Percentiles rank a stretch among this genome's conserved stretches.
Conservation (phyloP, 768 basidiomycete genomes). For the Thelephora aurantiotincta region DNA sequence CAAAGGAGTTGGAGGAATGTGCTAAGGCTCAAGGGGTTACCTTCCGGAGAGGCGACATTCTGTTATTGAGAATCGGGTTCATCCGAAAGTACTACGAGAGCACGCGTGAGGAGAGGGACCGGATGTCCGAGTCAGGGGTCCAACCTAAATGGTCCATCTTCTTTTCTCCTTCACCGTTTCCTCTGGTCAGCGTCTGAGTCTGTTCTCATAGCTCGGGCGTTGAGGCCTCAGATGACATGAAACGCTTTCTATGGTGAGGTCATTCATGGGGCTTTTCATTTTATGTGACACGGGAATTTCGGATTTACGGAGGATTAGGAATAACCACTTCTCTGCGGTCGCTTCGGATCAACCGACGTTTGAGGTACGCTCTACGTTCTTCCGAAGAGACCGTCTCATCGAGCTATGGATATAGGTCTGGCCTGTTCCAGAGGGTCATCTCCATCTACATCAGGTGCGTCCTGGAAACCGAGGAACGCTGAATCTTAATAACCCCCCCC, state of each 20-base stretch:
- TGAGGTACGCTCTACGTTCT: constrained; percentile 27
- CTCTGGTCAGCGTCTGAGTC: neutral
- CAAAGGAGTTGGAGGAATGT: constrained; percentile 42
- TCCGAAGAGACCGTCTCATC: neutral
- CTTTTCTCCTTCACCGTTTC: neutral
- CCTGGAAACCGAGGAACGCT: neutral
- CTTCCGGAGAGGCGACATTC: constrained; percentile 45
- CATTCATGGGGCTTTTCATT: neutral
- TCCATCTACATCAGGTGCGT: constrained; percentile 42
- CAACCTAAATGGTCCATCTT: constrained; percentile 29
- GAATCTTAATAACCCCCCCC: neutral
- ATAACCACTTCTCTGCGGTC: constrained; percentile 60
- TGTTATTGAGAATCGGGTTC: constrained; percentile 48
- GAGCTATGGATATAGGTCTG: constrained; percentile 27
- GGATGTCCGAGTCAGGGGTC: constrained; percentile 23
- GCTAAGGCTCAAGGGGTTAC: constrained; percentile 42
- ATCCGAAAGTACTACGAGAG: constrained; percentile 37
- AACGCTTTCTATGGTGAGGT: constrained; percentile 52
- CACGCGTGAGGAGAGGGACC: constrained; percentile 30
- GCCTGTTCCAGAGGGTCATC: constrained; percentile 30
- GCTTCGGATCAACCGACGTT: constrained; percentile 56
- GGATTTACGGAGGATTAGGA: constrained; percentile 23
- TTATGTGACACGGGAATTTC: neutral
- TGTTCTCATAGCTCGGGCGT: constrained; percentile 38
- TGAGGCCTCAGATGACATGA: constrained; percentile 57